These are phyloP conservation scores for Sicyos edulis DNA, from an alignment of 306 rosid genomes.

Conservation along the genomic window DNA sequence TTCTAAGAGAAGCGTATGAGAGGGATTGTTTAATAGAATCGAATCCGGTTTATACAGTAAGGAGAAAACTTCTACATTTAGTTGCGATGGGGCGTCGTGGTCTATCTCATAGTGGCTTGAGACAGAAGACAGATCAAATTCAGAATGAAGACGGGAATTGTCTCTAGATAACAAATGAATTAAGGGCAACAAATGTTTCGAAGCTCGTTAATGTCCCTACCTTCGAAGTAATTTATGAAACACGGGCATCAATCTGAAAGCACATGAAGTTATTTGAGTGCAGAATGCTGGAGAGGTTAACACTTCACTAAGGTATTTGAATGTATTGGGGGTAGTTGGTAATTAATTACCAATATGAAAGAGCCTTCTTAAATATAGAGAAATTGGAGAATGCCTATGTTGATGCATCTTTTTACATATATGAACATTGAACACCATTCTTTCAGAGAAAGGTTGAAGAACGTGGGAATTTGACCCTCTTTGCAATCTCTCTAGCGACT, in stretches of 20 bases:
- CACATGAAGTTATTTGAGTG: neutral
- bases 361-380: neutral
- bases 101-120: slow-evolving; percentile 37
- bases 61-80: slow-evolving; percentile 81
- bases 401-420: neutral
- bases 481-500: neutral
- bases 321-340: slow-evolving; percentile 7
- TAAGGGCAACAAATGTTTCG: neutral
- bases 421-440: neutral
- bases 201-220: neutral
- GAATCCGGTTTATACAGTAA: slow-evolving; percentile 68
- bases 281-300: neutral
- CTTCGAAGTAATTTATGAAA: neutral
- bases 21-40: slow-evolving; percentile 65
- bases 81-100: slow-evolving; percentile 58
- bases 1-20: slow-evolving; percentile 89
- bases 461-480: too few relatives aligned
- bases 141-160: slow-evolving; percentile 28
- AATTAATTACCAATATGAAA: neutral
- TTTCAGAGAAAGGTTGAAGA: too few relatives aligned
- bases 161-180: slow-evolving; percentile 19
- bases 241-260: neutral
- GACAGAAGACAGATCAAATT: slow-evolving; percentile 24
- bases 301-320: neutral
- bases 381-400: neutral